Percentiles rank a stretch among this genome's conserved stretches.
Evolutionary conservation across 225 moss, liverwort and hornwort genomes (phyloP).

Genomic region (Climacium dendroides): DNA sequence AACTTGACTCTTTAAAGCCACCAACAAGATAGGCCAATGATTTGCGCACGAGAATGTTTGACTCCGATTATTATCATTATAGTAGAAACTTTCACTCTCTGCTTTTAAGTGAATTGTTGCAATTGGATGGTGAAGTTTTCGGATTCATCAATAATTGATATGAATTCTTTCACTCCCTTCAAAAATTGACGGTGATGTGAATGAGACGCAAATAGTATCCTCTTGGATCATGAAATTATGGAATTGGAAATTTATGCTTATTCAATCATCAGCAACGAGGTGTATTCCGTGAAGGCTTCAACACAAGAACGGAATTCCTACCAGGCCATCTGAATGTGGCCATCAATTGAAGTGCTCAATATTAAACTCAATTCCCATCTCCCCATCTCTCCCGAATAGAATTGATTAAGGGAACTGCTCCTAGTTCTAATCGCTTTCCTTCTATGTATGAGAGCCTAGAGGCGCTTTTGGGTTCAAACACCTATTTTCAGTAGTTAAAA

Average conservation of each 20-base stretch:
- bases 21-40: no score
- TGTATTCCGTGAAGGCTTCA: not conserved
- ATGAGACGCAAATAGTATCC: not conserved
- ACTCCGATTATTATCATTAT: not conserved
- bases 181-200: not conserved
- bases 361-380: not conserved
- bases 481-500: no score
- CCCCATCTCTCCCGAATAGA: not conserved
- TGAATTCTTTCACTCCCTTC: not conserved
- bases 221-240: no score
- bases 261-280: not conserved
- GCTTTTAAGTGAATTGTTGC: not conserved
- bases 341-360: not conserved
- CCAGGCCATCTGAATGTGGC: not conserved
- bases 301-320: not conserved
- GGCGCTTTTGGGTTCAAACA: no score
- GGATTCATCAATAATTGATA: not conserved
- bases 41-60: no score
- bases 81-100: not conserved
- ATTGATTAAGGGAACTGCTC: no score
- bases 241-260: not conserved
- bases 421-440: no score
- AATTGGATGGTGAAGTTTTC: not conserved
- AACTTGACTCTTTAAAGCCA: no score
- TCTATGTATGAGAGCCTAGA: no score